These are phyloP conservation scores for Linderniella brevidens DNA, from an alignment of 257 asterid genomes.

Conservation along the genomic window DNA sequence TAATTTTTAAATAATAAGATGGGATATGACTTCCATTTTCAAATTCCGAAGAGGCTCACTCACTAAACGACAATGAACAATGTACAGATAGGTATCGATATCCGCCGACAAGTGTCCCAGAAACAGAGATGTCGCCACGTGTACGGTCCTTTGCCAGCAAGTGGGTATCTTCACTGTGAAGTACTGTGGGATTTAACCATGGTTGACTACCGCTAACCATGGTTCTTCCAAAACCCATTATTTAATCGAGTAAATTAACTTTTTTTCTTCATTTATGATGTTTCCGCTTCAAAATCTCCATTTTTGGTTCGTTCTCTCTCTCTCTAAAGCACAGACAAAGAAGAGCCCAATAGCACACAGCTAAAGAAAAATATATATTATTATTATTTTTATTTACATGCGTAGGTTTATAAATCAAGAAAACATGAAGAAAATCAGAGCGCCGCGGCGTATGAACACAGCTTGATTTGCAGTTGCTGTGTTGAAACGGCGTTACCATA, in stretches of 20 bases:
- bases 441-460: slow-evolving; percentile 22
- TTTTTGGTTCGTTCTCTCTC: slow-evolving; percentile 23
- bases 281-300: slow-evolving; percentile 16
- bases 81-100: slow-evolving; percentile 20
- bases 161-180: slow-evolving; percentile 16
- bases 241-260: slow-evolving; percentile 10
- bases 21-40: no score
- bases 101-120: slow-evolving; percentile 45
- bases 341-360: no score
- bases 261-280: slow-evolving; percentile 4
- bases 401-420: background rate
- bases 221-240: slow-evolving; percentile 14
- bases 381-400: background rate
- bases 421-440: background rate
- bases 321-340: slow-evolving; percentile 14
- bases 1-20: no score
- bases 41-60: slow-evolving; percentile 7
- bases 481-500: no score
- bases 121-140: slow-evolving; percentile 31
- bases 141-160: slow-evolving; percentile 19
- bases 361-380: background rate
- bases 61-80: slow-evolving; percentile 32
- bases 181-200: slow-evolving; percentile 17
- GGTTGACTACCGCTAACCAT: slow-evolving; percentile 14
- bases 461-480: slow-evolving; percentile 9